Base-by-base conservation (phyloP, 2,329 filamentous ascomycete genomes). In the Colletotrichum godetiae region DNA sequence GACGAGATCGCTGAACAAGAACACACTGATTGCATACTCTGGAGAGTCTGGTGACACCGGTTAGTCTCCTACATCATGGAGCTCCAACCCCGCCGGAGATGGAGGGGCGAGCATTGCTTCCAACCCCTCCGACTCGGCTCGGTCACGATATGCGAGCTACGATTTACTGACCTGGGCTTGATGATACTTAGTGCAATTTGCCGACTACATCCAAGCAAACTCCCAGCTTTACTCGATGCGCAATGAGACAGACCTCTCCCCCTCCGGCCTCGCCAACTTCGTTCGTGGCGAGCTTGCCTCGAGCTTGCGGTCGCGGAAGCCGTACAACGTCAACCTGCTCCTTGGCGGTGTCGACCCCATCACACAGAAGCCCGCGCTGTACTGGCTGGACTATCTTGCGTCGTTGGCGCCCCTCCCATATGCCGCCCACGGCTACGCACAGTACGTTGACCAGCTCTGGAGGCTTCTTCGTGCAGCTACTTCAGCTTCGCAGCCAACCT, bases 121-220 rank as follows among this genome's bases (percentile, higher is more conserved):
- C 15, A n/a, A 49, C 49, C 60, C 61, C 24, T 24, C 56, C 29
- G 46, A 33, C 60, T 35, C 22, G 5, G 60, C n/a, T n/a, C 19
- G 22, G 35, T 62, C 35, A 52, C 53, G 42, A 63, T 37, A 58
- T 55, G 22, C 33, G 58, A 66, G 19, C 13, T 19, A 33, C 19
- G 42, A 49, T 49, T 10, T 64, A 35, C 74, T 73, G 53, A 77
- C 74, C 19, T 58, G 75, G 75, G 67, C 57, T 80, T 76, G 33
- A 42, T 4, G 13, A 31, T 71, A 13, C 59, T 72, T 82, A 98
- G 95, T 98, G 75, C 96, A 99, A 92, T 99, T 99, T 84, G 94
- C 97, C 83, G 97, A 99, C 87, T 99, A 96, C 87, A 97, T 99
- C 84, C 95, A 98, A 90, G 95, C 96, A 82, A 99, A 99, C 85